These are phyloP conservation scores for Solanum appendiculatum DNA, from an alignment of 257 asterid genomes.

Conservation along the genomic window DNA sequence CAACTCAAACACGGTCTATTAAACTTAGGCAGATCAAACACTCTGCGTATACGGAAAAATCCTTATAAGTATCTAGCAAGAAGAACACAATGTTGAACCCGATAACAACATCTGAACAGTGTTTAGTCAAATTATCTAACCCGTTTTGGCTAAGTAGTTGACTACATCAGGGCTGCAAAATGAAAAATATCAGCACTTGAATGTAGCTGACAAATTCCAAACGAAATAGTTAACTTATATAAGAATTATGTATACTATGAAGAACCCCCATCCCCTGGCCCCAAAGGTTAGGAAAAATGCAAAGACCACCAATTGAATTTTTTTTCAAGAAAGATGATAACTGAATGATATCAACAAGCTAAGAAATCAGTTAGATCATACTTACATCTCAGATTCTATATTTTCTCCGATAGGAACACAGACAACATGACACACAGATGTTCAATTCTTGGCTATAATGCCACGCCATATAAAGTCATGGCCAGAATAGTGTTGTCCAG, in stretches of 20 bases:
- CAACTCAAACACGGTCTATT: too few species aligned
- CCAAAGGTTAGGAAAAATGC: neutral
- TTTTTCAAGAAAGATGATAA: neutral
- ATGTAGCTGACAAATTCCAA: too few species aligned
- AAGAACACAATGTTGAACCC: too few species aligned
- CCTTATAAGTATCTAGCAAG: too few species aligned
- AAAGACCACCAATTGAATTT: neutral
- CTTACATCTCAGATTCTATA: constrained; percentile 64
- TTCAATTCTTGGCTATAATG: constrained; percentile 84
- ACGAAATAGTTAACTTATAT: too few species aligned
- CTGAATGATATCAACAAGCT: neutral
- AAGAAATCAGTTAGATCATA: constrained; percentile 1
- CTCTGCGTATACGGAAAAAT: too few species aligned
- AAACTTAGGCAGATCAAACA: too few species aligned
- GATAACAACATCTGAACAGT: too few species aligned
- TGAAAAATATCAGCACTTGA: neutral
- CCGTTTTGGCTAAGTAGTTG: constrained; percentile 84
- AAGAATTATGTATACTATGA: neutral
- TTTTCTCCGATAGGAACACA: constrained; percentile 81
- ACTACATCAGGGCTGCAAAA: constrained; percentile 72
- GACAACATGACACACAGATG: constrained; percentile 89
- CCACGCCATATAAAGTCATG: constrained; percentile 81
- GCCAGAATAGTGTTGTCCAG: constrained; percentile 35
- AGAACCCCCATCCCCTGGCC: neutral
- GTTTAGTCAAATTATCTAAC: too few species aligned